A percentile compares a stretch with the other conserved stretches of the same genome.
Conservation (phyloP, 305 asterid species). For the Fraxinus angustifolia region DNA sequence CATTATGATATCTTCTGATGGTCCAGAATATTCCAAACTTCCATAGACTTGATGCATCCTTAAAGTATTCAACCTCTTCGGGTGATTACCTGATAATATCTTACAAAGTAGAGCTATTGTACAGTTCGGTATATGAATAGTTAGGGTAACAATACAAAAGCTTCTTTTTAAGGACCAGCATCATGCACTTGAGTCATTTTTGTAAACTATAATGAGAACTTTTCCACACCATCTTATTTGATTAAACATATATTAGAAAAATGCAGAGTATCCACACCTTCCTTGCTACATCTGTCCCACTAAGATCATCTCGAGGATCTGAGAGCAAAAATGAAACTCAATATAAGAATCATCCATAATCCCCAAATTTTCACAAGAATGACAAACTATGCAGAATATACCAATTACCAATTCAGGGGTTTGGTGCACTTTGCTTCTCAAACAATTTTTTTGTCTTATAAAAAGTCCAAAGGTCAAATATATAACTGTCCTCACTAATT, state of each 20-base stretch:
- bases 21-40: not conserved
- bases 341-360: constrained; percentile 22
- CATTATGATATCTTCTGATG: not conserved
- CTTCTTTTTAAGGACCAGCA: constrained; percentile 13
- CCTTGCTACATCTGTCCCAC: constrained; percentile 97
- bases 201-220: constrained; percentile 1
- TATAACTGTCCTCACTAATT: not conserved
- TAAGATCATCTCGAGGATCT: constrained; percentile 97
- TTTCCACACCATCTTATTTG: not conserved
- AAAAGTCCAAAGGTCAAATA: not conserved
- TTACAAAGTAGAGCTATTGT: not conserved
- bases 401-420: constrained; percentile 1
- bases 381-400: not conserved
- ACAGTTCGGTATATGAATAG: not conserved
- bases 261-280: constrained; percentile 50
- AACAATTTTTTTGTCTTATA: not conserved
- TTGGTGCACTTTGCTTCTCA: not conserved
- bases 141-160: not conserved
- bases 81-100: constrained; percentile 3
- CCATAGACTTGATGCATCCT: not conserved
- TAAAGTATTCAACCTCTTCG: constrained; percentile 6
- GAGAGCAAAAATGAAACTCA: constrained; percentile 27
- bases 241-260: constrained; percentile 14
- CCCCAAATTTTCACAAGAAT: not conserved
- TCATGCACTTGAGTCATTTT: not conserved